A percentile compares a stretch with the other conserved stretches of the same genome.
These are phyloP conservation scores for Pogostemon cablin DNA, from an alignment of 257 asterid species.

Conservation along the genomic window DNA sequence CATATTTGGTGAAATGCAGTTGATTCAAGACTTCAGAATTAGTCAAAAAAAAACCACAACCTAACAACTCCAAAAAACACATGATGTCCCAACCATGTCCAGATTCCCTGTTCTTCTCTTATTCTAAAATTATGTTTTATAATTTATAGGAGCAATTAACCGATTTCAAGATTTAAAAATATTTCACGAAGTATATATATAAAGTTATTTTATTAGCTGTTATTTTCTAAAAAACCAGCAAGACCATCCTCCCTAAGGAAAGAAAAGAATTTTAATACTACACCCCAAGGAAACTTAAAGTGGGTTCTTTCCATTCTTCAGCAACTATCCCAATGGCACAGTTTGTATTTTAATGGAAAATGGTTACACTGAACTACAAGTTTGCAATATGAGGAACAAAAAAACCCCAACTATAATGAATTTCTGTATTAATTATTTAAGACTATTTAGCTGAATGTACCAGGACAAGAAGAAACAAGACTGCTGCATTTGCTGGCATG, in stretches of 20 bases:
- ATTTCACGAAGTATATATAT: neutral
- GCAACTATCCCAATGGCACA: neutral
- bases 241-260: neutral
- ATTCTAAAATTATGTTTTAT: neutral
- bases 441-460: slow-evolving; percentile 42
- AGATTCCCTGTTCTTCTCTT: neutral
- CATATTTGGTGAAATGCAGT: neutral
- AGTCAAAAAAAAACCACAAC: neutral
- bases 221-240: neutral
- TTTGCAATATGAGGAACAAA: neutral
- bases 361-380: neutral
- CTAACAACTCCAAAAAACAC: neutral
- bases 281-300: neutral
- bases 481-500: slow-evolving; percentile 68
- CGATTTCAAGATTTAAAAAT: neutral
- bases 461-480: slow-evolving; percentile 64
- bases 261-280: neutral
- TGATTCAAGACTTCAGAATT: neutral
- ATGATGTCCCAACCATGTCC: neutral
- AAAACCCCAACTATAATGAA: neutral
- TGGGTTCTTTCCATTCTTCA: neutral
- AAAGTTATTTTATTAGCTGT: neutral
- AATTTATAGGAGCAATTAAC: slow-evolving; percentile 7
- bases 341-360: neutral
- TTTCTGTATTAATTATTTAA: neutral